Evolutionary conservation across 352 stramenopile genomes (phyloP).

Genomic region (Phytopythium kandeliae): DNA sequence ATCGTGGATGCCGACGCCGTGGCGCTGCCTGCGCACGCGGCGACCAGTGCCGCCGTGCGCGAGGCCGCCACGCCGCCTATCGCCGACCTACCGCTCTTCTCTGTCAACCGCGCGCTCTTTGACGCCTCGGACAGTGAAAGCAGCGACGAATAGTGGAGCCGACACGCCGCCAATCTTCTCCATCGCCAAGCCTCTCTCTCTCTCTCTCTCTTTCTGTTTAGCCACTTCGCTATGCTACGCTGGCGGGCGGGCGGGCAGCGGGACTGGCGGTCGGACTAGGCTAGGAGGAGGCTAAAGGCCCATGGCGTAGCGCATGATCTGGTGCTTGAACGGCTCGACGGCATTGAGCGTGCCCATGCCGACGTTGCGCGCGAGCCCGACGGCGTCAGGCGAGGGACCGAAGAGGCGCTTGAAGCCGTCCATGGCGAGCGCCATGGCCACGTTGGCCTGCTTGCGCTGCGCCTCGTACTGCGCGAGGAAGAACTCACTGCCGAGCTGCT

Average conservation of each 20-base stretch:
- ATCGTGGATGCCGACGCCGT: slow-evolving; percentile 71
- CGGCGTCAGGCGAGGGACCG: slow-evolving; percentile 55
- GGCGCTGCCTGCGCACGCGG: slow-evolving; percentile 29
- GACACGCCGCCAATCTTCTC: no score
- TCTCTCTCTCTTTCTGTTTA: no score
- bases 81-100: slow-evolving; percentile 68
- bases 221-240: no score
- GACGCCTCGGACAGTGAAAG: neutral
- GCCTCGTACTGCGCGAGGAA: slow-evolving; percentile 85
- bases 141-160: neutral
- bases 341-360: slow-evolving; percentile 85
- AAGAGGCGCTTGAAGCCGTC: slow-evolving; percentile 89
- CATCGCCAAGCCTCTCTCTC: no score
- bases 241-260: no score
- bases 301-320: slow-evolving; percentile 89
- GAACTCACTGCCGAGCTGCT: slow-evolving; percentile 68
- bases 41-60: slow-evolving; percentile 35
- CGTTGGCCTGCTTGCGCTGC: slow-evolving; percentile 81
- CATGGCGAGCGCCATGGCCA: slow-evolving; percentile 81
- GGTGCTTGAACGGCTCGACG: slow-evolving; percentile 83
- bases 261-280: no score
- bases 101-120: slow-evolving; percentile 66
- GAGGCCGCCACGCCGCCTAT: slow-evolving; percentile 66
- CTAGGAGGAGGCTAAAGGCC: no score
- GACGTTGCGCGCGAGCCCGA: slow-evolving; percentile 76